Evolutionary conservation across 1,284 basidiomycete genomes (phyloP).

Genomic region (Trichosporon ovoides): DNA sequence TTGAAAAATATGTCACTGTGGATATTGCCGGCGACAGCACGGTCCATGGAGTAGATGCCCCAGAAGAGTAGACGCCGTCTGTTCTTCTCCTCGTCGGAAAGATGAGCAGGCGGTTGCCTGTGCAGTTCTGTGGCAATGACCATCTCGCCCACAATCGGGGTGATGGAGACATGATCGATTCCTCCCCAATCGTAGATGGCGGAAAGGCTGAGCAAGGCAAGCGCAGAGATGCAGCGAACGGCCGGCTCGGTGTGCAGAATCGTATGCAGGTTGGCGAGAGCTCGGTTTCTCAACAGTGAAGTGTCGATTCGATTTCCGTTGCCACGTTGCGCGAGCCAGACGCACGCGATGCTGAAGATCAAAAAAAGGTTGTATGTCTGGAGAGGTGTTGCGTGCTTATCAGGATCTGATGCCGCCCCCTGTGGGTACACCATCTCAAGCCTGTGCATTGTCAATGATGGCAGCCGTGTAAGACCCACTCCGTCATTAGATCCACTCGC

Average conservation of each 20-base stretch:
- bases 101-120: neutral
- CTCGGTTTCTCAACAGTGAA: neutral
- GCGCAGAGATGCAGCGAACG: neutral
- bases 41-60: slow-evolving; percentile 5
- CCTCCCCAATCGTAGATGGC: slow-evolving; percentile 3
- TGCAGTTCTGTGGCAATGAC: neutral
- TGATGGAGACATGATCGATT: neutral
- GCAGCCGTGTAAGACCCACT: neutral
- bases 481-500: neutral
- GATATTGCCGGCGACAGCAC: slow-evolving; percentile 2
- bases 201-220: neutral
- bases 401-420: neutral
- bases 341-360: slow-evolving; percentile 3
- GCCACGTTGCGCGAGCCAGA: slow-evolving; percentile 1
- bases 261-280: neutral
- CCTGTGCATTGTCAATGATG: neutral
- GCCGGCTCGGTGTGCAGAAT: neutral
- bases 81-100: slow-evolving; percentile 1
- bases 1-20: neutral
- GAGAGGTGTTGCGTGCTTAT: slow-evolving; percentile 1
- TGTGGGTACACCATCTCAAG: slow-evolving; percentile 1
- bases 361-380: slow-evolving; percentile 4
- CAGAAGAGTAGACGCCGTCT: neutral
- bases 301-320: neutral
- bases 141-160: neutral